Evolutionary conservation across 164 flowering plant species (phyloP).

Genomic region (Piper longum): DNA sequence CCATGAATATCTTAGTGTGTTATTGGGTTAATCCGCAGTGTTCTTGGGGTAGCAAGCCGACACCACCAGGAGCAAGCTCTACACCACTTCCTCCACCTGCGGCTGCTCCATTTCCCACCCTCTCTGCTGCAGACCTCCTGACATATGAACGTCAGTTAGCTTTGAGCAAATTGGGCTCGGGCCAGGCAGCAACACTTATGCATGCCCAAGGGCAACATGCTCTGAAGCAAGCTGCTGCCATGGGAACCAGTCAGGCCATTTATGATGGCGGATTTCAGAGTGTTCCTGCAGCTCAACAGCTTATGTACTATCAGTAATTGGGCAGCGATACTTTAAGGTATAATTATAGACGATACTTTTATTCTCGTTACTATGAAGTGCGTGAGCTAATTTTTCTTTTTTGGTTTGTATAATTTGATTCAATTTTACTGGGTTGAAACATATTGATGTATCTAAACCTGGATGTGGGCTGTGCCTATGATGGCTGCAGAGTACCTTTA

Average conservation of each 20-base stretch:
- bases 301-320: constrained; percentile 62
- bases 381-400: neutral
- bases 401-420: neutral
- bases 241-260: constrained; percentile 56
- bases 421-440: too few species aligned
- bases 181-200: constrained; percentile 40
- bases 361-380: neutral
- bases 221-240: constrained; percentile 34
- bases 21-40: constrained; percentile 34
- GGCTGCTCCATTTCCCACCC: constrained; percentile 27
- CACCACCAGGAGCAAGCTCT: constrained; percentile 59
- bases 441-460: too few species aligned
- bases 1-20: neutral
- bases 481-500: too few species aligned
- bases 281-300: constrained; percentile 54
- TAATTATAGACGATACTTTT: neutral
- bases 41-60: constrained; percentile 93
- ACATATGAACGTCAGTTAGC: constrained; percentile 65
- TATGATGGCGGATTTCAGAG: constrained; percentile 66
- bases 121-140: constrained; percentile 39
- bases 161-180: constrained; percentile 45
- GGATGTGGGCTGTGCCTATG: too few species aligned
- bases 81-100: constrained; percentile 78
- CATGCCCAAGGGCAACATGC: constrained; percentile 47
- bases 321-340: neutral